Evolutionary conservation across 2,329 filamentous ascomycete species (phyloP), one percentile per base, ranked within the genome.

Genomic region (Penicillium sp.): DNA sequence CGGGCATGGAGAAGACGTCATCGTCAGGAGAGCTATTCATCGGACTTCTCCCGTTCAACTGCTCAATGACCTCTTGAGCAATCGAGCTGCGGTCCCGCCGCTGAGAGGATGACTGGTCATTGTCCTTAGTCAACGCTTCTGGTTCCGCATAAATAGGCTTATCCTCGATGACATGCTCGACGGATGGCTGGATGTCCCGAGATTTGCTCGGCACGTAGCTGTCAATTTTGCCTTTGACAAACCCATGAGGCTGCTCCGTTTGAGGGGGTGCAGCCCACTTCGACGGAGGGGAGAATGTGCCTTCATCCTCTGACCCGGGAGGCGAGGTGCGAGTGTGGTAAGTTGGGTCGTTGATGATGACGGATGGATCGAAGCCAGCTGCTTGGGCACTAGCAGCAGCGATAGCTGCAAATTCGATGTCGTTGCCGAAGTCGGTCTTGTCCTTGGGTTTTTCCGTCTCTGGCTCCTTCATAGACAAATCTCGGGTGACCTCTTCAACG

Each of bases 331-430:
- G 86, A 53, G 81, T 82, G 63, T 85, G 85, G 68, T 87, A 91
- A 1, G 74, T 78, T 0, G 86, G 84, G 66, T 91, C 83, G 48
- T 90, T 80, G 38, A 89, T 88, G 48, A 91, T 86, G 58, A 91
- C 86, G 42, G 89, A 83, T 4, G 88, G 85, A 67, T 90, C 84
- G 63, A 92, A 91, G 0, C 89, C 89, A 48, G 86, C 84, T n/a
- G 86, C 83, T 69, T 88, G 78, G 51, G 90, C 79, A 1, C 87
- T 88, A 50, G 88, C 90, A 58, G 88, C 88, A 49, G 91, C 76
- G 3, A 84, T 86, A 31, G 89, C 89, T 7, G 87, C 86, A 65
- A 92, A 91, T 54, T 87, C 86, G 8, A 89, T 76, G 65, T 91
- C 89, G 58, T 88, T 84, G 1, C 79, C 84, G 68, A 90, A 92